Percentiles rank a stretch among this genome's conserved stretches.
Conservation (phyloP, 23 red algal species). For the Gracilaria caudata region DNA sequence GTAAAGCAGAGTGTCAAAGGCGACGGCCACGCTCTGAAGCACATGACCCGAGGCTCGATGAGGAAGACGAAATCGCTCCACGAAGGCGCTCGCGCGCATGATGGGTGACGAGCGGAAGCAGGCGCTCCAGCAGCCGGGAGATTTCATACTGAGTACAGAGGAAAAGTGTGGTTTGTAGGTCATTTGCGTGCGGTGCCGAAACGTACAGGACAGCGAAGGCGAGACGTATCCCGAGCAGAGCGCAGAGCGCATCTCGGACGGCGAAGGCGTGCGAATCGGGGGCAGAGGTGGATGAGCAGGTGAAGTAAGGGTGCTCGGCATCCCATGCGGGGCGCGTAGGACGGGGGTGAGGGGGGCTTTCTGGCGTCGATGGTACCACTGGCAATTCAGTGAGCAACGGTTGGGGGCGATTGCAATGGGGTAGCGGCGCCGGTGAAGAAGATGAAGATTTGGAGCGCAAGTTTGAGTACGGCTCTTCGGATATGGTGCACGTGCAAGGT, state of each 20-base stretch:
- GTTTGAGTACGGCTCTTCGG: too few relatives aligned
- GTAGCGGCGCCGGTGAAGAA: too few relatives aligned
- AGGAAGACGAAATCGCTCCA: slow-evolving; percentile 38
- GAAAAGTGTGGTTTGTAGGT: neutral
- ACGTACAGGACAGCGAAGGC: neutral
- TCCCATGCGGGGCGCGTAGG: slow-evolving; percentile 37
- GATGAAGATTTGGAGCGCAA: too few relatives aligned
- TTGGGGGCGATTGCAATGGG: too few relatives aligned
- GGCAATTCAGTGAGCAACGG: neutral
- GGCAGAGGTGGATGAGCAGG: slow-evolving; percentile 17
- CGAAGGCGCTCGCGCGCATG: slow-evolving; percentile 41
- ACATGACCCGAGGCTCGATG: slow-evolving; percentile 34
- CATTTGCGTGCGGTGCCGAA: neutral
- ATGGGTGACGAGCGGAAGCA: slow-evolving; percentile 39
- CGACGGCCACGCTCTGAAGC: slow-evolving; percentile 33
- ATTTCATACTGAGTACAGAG: slow-evolving; percentile 15
- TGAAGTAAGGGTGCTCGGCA: slow-evolving; percentile 49
- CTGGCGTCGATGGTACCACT: neutral
- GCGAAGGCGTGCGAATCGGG: slow-evolving; percentile 39
- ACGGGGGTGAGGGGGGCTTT: slow-evolving; percentile 6
- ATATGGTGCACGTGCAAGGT: too few relatives aligned
- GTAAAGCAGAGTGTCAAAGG: slow-evolving; percentile 32
- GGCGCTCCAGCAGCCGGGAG: slow-evolving; percentile 15
- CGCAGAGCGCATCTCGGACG: slow-evolving; percentile 76
- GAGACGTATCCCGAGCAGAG: slow-evolving; percentile 67